phyloP scores from a whole-genome alignment of 768 basidiomycete species.

The Lactifluus rugatus region DNA sequence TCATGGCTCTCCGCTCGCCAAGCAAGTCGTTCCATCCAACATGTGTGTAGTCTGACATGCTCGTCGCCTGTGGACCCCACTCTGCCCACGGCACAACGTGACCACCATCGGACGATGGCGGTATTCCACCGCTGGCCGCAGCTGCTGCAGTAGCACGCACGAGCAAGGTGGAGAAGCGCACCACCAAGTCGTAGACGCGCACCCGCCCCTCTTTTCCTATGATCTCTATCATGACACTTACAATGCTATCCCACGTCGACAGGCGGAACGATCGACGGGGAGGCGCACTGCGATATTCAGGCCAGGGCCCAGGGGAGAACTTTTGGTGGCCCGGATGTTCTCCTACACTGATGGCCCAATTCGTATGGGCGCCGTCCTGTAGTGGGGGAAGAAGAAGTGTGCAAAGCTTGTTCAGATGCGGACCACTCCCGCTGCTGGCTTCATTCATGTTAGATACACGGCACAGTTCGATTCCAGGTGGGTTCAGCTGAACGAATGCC shows the following conservation, averaged over 20 bases:
- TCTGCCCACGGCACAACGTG: background rate
- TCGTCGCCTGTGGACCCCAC: constrained; percentile 3
- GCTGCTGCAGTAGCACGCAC: background rate
- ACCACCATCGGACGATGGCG: background rate
- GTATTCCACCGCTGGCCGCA: background rate
- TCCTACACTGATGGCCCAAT: background rate
- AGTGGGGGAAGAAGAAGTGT: background rate
- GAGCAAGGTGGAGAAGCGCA: background rate
- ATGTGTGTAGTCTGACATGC: background rate
- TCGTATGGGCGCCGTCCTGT: background rate
- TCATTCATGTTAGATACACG: background rate
- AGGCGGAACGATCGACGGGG: background rate
- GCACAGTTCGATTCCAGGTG: background rate
- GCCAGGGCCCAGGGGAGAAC: background rate
- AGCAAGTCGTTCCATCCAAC: background rate
- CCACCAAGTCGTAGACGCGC: background rate
- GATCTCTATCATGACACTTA: background rate
- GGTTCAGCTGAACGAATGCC: background rate
- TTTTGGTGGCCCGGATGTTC: background rate
- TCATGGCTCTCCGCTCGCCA: background rate
- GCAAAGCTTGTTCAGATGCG: background rate
- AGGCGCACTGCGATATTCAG: background rate
- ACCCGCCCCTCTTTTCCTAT: background rate
- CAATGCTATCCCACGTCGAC: background rate
- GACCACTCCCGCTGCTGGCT: background rate